Base-by-base conservation (phyloP, 2,329 filamentous ascomycete genomes). In the Aquanectria penicillioides region DNA sequence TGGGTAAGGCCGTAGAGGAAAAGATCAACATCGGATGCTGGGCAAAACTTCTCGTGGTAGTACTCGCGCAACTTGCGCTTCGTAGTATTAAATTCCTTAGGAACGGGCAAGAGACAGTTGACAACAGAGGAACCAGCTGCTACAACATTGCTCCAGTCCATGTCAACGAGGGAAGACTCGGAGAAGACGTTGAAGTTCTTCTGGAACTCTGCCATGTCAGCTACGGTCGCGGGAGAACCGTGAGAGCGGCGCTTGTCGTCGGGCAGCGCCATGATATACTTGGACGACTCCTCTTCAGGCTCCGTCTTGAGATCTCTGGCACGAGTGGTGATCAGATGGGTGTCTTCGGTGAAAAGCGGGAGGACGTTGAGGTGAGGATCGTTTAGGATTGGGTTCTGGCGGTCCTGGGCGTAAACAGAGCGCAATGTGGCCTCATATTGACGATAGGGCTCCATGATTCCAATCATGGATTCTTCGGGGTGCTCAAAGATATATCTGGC, bases 11-110 rank as follows among this genome's bases (percentile, higher is more conserved):
- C 92, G 68, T 95, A 94, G 25, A 97, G 77, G 72, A 97, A 97
- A 3, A 97, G 81, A 72, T 96, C 93, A 9, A 97, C 90, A 73
- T 97, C 93, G 4, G 91, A 94, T 1, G 92, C 92, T 0, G 92
- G 92, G 10, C 90, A 91, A 62, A 94, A 85, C 60, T 88, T 86
- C 69, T 94, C 87, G 69, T 96, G 93, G 65, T 94, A 97, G 73
- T 93, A 96, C 76, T 89, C 80, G 71, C 89, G 80, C 65, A 89
- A 77, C 59, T 81, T 80, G 50, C 85, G 82, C 78, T 91, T 91
- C 40, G 86, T 89, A 26, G 78, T 76, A 44, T 80, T 83, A 74
- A 87, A 86, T 61, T 86, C 75, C 3, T 84, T 76, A 6, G 89
- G 89, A 6, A 92, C 86, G 0, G 92, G 90, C 12, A 96, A 76